Base-by-base conservation (phyloP, 2,329 filamentous ascomycete species). In the Simplicillium sp. region DNA sequence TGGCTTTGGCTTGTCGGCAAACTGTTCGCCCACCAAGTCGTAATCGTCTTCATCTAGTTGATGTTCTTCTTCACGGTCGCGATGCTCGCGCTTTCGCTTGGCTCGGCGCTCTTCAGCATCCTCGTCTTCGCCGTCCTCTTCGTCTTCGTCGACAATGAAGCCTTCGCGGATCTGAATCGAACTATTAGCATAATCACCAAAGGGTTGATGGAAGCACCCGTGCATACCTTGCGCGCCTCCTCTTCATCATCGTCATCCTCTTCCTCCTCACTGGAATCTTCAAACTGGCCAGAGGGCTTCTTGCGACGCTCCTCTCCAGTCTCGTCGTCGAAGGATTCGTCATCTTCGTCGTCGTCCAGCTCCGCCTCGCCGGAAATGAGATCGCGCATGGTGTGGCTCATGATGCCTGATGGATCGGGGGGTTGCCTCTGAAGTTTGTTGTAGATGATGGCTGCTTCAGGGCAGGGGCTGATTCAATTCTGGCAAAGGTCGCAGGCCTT, bases 21-120 rank as follows among this genome's bases (percentile, higher is more conserved):
- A 79, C 48, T 82, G 80, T 58, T 94, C 85, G 39, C 88, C 89
- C 51, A 98, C 96, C 42, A 98, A 72, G 57, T 97, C 92, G 43
- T 98, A 65, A 70, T 98, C 92, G 60, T 98, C 92, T 50, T 96
- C 90, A 52, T 97, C 92, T 8, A 98, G 77, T 45, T 87, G 85
- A 46, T 90, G 88, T 56, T 94, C 87, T 47, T 87, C 81, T 55
- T 87, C 85, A 42, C 85, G 82, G 57, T 94, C 84, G 38, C 74
- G 67, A 44, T 78, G 69, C 54, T 87, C 80, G 50, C 87, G 82
- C 68, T 92, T 94, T 61, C 80, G 79, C 60, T 84, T 83, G 48
- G 76, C 69, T 31, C 77, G 74, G 44, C 66, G 70, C 44, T 68
- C 69, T 36, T 74, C 69, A 37, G 61, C 69, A 43, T 75, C 68